Conservation (phyloP, 2,329 filamentous ascomycete genomes). For the Fusarium camptoceras region DNA sequence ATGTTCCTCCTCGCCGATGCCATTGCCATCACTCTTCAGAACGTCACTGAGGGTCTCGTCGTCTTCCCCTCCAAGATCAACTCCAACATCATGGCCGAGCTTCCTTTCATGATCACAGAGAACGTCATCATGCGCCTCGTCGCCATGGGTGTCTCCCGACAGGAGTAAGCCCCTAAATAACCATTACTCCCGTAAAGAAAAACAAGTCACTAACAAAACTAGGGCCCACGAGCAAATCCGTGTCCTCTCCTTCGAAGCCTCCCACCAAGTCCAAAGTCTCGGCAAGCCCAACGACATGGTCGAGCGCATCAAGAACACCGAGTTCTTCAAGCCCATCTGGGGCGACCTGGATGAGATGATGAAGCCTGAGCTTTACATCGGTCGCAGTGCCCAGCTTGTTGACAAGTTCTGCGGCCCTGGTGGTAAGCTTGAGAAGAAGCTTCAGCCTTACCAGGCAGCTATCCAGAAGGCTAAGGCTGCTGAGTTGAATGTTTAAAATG, state of each 20-base stretch:
- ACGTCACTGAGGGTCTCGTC: constrained; percentile 39
- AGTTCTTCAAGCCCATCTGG: constrained; percentile 38
- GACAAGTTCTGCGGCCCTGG: constrained; percentile 29
- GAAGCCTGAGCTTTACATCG: constrained; percentile 30
- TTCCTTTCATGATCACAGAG: constrained; percentile 38
- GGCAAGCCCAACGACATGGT: constrained; percentile 42
- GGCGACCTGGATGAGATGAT: constrained; percentile 37
- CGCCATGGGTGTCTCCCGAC: constrained; percentile 29
- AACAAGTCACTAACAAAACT: neutral
- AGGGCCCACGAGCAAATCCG: constrained; percentile 40
- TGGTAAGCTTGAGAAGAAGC: constrained; percentile 27
- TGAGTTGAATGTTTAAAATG: constrained; percentile 21
- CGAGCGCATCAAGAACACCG: constrained; percentile 32
- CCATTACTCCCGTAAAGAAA: fast-evolving
- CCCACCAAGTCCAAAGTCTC: constrained; percentile 27
- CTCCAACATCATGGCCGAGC: constrained; percentile 22
- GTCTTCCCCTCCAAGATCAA: constrained; percentile 30
- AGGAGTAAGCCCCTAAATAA: constrained; percentile 5
- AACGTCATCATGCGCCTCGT: constrained; percentile 39
- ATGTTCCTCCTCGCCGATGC: constrained; percentile 34
- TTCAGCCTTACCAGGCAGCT: constrained; percentile 23
- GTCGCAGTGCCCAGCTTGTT: constrained; percentile 27
- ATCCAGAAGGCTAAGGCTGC: constrained; percentile 28
- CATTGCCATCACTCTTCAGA: constrained; percentile 28
- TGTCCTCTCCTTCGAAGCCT: constrained; percentile 29